These are phyloP conservation scores for Dactylonectria estremocensis DNA, from an alignment of 2,329 filamentous ascomycete species.

Conservation along the genomic window DNA sequence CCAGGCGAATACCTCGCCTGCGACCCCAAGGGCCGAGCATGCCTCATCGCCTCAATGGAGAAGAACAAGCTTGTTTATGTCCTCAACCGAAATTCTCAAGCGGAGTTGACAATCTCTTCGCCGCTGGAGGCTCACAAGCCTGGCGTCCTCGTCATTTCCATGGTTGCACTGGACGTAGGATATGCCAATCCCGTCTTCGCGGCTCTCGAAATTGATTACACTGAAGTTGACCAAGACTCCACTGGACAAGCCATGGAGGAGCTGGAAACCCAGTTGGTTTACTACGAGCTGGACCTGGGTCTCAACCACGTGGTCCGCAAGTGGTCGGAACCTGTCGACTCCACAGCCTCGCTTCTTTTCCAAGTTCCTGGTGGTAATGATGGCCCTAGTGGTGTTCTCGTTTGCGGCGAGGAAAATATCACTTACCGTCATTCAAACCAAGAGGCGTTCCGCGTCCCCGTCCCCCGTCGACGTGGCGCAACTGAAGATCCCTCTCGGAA, in stretches of 20 bases:
- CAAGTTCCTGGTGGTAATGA: constrained; percentile 95
- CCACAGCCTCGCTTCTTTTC: constrained; percentile 90
- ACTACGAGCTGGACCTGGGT: constrained; percentile 97
- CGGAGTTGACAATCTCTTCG: constrained; percentile 96
- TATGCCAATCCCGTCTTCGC: constrained; percentile 99
- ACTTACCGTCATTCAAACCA: constrained; percentile 98
- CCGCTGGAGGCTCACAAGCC: constrained; percentile 96
- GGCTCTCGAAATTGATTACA: constrained; percentile 93
- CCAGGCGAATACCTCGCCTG: constrained; percentile 97
- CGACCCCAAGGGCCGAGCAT: constrained; percentile 95
- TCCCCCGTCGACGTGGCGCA: constrained; percentile 87
- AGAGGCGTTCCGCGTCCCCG: constrained; percentile 88
- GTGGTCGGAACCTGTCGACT: constrained; percentile 95
- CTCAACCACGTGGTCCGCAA: constrained; percentile 97
- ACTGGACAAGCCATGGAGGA: constrained; percentile 86
- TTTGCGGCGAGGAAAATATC: constrained; percentile 94
- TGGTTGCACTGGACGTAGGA: constrained; percentile 92
- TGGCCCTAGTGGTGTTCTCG: constrained; percentile 93
- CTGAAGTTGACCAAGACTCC: constrained; percentile 91
- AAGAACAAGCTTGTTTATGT: constrained; percentile 99
- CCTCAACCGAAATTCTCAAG: constrained; percentile 93
- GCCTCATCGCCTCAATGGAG: constrained; percentile 92
- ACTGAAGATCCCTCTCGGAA: constrained; percentile 95
- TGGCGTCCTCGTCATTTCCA: constrained; percentile 88
- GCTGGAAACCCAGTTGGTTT: constrained; percentile 91